Percentiles rank a stretch among this genome's conserved stretches.
These are phyloP conservation scores for Fusarium verticillioides DNA, from an alignment of 2,329 filamentous ascomycete genomes.

Conservation along the genomic window DNA sequence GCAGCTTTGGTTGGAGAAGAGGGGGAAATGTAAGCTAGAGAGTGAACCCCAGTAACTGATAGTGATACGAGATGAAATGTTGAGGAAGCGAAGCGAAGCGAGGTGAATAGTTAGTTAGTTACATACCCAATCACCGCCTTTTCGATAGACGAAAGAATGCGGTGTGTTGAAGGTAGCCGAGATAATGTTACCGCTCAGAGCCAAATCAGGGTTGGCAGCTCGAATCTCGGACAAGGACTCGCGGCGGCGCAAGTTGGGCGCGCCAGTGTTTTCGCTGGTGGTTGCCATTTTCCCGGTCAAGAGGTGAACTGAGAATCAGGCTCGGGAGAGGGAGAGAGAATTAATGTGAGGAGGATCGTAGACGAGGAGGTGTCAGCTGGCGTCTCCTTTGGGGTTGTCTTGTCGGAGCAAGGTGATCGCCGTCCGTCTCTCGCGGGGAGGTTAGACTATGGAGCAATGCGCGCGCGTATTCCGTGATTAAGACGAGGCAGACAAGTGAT, in stretches of 20 bases:
- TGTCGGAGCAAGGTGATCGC: slow-evolving; percentile 30
- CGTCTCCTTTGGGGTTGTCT: slow-evolving; percentile 31
- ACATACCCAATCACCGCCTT: slow-evolving; percentile 70
- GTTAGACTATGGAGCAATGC: slow-evolving; percentile 1
- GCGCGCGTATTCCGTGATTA: slow-evolving; percentile 34
- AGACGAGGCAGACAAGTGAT: slow-evolving; percentile 19
- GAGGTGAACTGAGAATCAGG: slow-evolving; percentile 6
- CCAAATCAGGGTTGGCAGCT: slow-evolving; percentile 65
- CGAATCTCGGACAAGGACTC: slow-evolving; percentile 67
- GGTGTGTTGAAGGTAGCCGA: slow-evolving; percentile 74
- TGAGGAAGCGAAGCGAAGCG: slow-evolving; percentile 21
- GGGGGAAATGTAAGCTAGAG: slow-evolving; percentile 26
- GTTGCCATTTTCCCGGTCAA: slow-evolving; percentile 23
- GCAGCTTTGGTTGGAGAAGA: slow-evolving; percentile 35
- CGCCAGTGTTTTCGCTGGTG: slow-evolving; percentile 14
- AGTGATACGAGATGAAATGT: slow-evolving; percentile 26
- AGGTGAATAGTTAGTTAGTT: slow-evolving; percentile 10
- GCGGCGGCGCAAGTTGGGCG: slow-evolving; percentile 54
- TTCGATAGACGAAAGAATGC: slow-evolving; percentile 67
- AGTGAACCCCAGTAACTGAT: slow-evolving; percentile 20
- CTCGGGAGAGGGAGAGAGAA: background rate
- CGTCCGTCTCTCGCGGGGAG: slow-evolving; percentile 17
- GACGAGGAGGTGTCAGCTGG: slow-evolving; percentile 21
- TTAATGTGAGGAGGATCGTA: background rate
- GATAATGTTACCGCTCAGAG: slow-evolving; percentile 72